A percentile compares a stretch with the other conserved stretches of the same genome.
These are phyloP conservation scores for Spergularia bocconei DNA, from an alignment of 148 eudicot genomes.

Conservation along the genomic window DNA sequence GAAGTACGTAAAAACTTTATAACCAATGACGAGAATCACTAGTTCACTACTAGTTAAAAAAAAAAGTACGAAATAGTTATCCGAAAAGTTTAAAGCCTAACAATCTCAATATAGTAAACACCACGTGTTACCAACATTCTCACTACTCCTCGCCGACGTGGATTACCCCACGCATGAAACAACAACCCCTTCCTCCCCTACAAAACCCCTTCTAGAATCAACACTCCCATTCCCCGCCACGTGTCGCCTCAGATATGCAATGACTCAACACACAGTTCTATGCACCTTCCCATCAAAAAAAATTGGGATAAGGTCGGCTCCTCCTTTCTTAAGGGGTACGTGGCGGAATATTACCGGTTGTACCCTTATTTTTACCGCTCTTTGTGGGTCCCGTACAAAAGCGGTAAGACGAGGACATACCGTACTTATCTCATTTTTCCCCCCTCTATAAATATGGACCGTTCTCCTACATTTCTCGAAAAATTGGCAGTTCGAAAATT, in stretches of 20 bases:
- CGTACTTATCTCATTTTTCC: slow-evolving; percentile 31
- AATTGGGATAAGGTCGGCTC: slow-evolving; percentile 35
- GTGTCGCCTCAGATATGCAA: slow-evolving; percentile 15
- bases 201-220: slow-evolving; percentile 18
- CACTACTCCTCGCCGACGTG: slow-evolving; percentile 20
- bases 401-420: slow-evolving; percentile 29
- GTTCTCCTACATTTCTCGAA: background rate
- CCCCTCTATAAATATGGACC: slow-evolving; percentile 26
- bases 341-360: slow-evolving; percentile 19
- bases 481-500: slow-evolving; percentile 14
- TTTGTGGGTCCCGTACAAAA: slow-evolving; percentile 18
- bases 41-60: background rate
- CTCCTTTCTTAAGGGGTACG: slow-evolving; percentile 28
- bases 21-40: background rate
- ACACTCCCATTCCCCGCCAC: slow-evolving; percentile 8
- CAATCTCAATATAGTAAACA: background rate
- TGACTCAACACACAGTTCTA: slow-evolving; percentile 30
- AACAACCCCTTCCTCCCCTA: background rate
- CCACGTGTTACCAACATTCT: slow-evolving; percentile 25
- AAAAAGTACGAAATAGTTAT: background rate
- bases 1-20: background rate
- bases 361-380: background rate
- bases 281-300: slow-evolving; percentile 9
- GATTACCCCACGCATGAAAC: slow-evolving; percentile 24
- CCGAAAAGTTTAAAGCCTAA: background rate